Conservation (phyloP, 257 asterid genomes). For the Solanum raphanifolium region DNA sequence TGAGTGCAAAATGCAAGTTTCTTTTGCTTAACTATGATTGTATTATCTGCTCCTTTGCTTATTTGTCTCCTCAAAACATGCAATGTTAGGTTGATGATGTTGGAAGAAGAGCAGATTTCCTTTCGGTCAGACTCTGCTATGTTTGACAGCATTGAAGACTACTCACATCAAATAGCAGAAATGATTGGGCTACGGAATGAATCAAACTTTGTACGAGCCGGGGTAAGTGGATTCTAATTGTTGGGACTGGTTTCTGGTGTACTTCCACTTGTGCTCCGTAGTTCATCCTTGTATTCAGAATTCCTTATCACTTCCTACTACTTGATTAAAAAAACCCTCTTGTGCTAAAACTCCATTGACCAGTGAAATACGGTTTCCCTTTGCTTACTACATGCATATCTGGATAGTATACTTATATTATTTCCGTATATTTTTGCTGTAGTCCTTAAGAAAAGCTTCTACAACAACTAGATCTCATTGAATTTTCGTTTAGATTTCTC, state of each 20-base stretch:
- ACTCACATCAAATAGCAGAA: constrained; percentile 96
- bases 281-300: background rate
- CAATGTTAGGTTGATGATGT: constrained; percentile 88
- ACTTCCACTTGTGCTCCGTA: background rate
- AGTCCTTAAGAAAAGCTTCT: background rate
- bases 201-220: constrained; percentile 75
- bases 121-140: constrained; percentile 81
- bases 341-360: background rate
- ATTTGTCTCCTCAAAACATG: background rate
- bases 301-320: background rate
- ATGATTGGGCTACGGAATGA: constrained; percentile 88
- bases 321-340: background rate
- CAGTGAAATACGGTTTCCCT: background rate
- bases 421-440: background rate
- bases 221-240: constrained; percentile 47
- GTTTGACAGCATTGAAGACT: constrained; percentile 88
- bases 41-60: background rate
- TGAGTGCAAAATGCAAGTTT: constrained; percentile 20
- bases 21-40: background rate
- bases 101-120: constrained; percentile 95
- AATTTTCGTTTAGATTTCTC: background rate
- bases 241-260: background rate
- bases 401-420: background rate
- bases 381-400: background rate
- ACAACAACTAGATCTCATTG: background rate